Base-by-base conservation (phyloP, 345 rosid species). In the Melaleuca alternifolia region DNA sequence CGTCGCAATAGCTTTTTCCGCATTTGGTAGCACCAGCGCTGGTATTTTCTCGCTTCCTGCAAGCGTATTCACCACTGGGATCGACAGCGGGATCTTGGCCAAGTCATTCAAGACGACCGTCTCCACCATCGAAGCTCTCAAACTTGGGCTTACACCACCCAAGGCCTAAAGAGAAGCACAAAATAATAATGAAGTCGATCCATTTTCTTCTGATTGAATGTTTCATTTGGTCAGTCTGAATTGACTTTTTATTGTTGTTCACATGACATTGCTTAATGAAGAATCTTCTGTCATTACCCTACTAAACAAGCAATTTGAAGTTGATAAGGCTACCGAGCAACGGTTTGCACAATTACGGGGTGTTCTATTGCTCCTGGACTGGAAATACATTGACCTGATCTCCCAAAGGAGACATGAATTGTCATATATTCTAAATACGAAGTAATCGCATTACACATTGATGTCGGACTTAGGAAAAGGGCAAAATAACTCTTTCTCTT, bases 101-200 rank as follows among this genome's bases (percentile, higher is more conserved):
- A 89, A 87, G 79, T 87, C 88, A 33, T 86, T 86, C 86, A 86
- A 84, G 85, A 84, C 83, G 12, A 85, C 59, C 44, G 28, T 83
- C 28, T 23, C 71, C 16, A 53, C 76, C 37, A 65, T 62, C 24
- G 37, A 54, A 41, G 48, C 57, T 18, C 15, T 84, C 71, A 84
- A 84, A 26, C 37, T 56, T 1, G 85, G 61, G 61, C 85, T 37
- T 37, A 37, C 79, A 16, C 48, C 57, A 84, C n/a, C 85, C 85
- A 16, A 51, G 85, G 85, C 57, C 85, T 84, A 21, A 84, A 44
- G 30, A 51, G 71, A 28, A 54, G 37, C 57, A 6, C 26, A 51
- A 28, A 15, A 16, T 28, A 51, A 28, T 1, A 28, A 37, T n/a
- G n/a, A 33, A 51, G 44, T 65, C 79, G 13, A 65, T 65, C 33